These are phyloP conservation scores for Aspergillus udagawae DNA, from an alignment of 2,329 filamentous ascomycete species.

Conservation along the genomic window DNA sequence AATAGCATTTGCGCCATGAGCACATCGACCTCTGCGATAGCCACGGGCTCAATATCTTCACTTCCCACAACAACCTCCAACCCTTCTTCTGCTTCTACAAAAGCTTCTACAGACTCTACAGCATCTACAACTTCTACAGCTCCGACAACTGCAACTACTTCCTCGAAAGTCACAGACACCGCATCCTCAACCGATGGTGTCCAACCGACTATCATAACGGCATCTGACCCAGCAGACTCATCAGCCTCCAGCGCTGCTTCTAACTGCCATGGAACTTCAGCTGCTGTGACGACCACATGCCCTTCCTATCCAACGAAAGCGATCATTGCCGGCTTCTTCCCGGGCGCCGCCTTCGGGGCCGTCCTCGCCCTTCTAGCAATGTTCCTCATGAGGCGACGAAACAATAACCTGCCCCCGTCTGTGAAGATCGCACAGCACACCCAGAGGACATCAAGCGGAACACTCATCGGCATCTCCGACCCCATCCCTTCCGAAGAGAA, in stretches of 20 bases:
- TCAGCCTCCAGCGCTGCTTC: slow-evolving; percentile 2
- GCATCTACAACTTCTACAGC: slow-evolving; percentile 14
- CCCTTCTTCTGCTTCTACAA: slow-evolving; percentile 16
- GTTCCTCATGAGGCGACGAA: slow-evolving; percentile 32
- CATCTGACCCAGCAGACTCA: slow-evolving; percentile 8
- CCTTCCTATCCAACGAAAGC: slow-evolving; percentile 40
- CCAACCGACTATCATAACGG: not conserved
- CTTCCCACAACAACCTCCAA: slow-evolving; percentile 19
- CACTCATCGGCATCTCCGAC: slow-evolving; percentile 37
- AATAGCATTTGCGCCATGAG: slow-evolving; percentile 27
- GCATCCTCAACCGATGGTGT: not conserved
- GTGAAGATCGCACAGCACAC: slow-evolving; percentile 25
- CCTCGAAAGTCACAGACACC: not conserved
- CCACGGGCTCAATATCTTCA: slow-evolving; percentile 14
- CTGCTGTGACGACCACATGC: slow-evolving; percentile 20
- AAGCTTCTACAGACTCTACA: slow-evolving; percentile 11
- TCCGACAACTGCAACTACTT: slow-evolving; percentile 9
- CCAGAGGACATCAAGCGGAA: slow-evolving; percentile 30
- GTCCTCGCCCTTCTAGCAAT: slow-evolving; percentile 52
- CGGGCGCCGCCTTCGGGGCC: slow-evolving; percentile 42
- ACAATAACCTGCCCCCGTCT: slow-evolving; percentile 12
- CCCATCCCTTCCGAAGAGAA: slow-evolving; percentile 42
- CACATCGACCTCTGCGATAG: slow-evolving; percentile 18
- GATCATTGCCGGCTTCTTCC: slow-evolving; percentile 44
- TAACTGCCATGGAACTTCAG: slow-evolving; percentile 1